A percentile compares a stretch with the other conserved stretches of the same genome.
These are phyloP conservation scores for Neonectria ditissima DNA, from an alignment of 2,329 filamentous ascomycete genomes.

Conservation along the genomic window DNA sequence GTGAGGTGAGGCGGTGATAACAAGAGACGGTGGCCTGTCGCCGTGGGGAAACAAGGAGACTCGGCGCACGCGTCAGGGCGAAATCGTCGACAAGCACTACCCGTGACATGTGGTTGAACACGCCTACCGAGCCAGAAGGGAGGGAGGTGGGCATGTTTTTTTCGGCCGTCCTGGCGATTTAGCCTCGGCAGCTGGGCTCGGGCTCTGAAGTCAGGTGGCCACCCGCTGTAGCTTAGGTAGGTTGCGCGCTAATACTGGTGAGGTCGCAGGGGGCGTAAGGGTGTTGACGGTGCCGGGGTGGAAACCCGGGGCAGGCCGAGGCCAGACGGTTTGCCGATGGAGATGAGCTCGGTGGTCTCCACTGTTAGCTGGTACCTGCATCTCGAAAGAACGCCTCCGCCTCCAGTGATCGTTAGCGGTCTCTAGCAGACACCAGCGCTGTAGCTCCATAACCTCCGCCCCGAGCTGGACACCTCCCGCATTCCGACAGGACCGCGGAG, in stretches of 20 bases:
- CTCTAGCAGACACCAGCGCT: neutral
- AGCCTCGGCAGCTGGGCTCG: constrained; percentile 41
- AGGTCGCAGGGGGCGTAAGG: constrained; percentile 18
- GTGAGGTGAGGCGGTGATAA: constrained; percentile 11
- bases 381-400: constrained; percentile 6
- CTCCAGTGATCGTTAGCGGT: neutral
- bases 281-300: constrained; percentile 26
- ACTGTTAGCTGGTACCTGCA: constrained; percentile 25
- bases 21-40: constrained; percentile 27
- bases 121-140: constrained; percentile 30
- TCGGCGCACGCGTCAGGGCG: constrained; percentile 43
- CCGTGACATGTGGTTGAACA: constrained; percentile 45
- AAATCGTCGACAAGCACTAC: constrained; percentile 34
- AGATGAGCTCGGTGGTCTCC: constrained; percentile 3
- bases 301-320: constrained; percentile 34
- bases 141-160: constrained; percentile 28
- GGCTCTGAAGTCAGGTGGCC: constrained; percentile 33
- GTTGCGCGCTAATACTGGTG: constrained; percentile 18
- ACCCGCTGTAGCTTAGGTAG: constrained; percentile 19
- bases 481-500: constrained; percentile 19
- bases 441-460: constrained; percentile 31
- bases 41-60: constrained; percentile 31
- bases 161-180: constrained; percentile 31
- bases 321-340: constrained; percentile 23
- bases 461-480: constrained; percentile 12